Percentiles rank a stretch among this genome's conserved stretches.
These are phyloP conservation scores for Boletus reticulatus DNA, from an alignment of 768 basidiomycete species.

Conservation along the genomic window DNA sequence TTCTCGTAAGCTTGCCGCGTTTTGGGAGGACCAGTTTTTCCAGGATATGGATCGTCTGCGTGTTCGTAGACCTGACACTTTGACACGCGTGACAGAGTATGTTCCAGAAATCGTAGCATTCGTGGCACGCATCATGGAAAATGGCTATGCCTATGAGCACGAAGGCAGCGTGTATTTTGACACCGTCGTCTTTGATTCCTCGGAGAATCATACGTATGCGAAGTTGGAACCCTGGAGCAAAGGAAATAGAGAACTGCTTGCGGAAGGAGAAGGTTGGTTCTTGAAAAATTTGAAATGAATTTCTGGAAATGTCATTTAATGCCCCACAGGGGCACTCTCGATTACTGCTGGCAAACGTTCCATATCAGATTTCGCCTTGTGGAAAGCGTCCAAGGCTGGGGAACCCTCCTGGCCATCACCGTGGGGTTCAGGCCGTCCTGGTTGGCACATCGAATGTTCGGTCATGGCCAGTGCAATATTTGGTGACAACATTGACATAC, in stretches of 20 bases:
- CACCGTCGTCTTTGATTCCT: conserved; percentile 74
- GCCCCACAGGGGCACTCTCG: conserved; percentile 53
- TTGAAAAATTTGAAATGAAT: conserved; percentile 1
- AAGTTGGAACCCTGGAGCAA: conserved; percentile 97
- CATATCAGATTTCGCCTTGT: conserved; percentile 92
- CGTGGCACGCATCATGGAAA: conserved; percentile 78
- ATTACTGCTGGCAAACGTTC: conserved; percentile 64
- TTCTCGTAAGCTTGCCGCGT: conserved; percentile 75
- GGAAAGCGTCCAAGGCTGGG: conserved; percentile 96
- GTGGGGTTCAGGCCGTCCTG: conserved; percentile 91
- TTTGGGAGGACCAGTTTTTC: conserved; percentile 91
- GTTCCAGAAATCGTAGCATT: conserved; percentile 93
- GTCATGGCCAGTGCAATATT: conserved; percentile 91
- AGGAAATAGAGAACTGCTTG: conserved; percentile 85
- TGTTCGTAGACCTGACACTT: conserved; percentile 82
- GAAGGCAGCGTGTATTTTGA: conserved; percentile 92
- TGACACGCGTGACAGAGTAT: conserved; percentile 96
- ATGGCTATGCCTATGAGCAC: conserved; percentile 74
- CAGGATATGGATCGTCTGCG: conserved; percentile 87
- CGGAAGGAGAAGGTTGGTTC: conserved; percentile 83
- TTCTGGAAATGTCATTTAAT: not conserved
- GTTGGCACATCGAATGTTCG: conserved; percentile 99
- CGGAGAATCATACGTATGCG: conserved; percentile 80
- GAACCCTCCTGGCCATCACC: conserved; percentile 96
- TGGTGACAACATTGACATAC: conserved; percentile 81